phyloP scores from a whole-genome alignment of 2,329 filamentous ascomycete species.

The Hawksworthiomyces lignivorus region DNA sequence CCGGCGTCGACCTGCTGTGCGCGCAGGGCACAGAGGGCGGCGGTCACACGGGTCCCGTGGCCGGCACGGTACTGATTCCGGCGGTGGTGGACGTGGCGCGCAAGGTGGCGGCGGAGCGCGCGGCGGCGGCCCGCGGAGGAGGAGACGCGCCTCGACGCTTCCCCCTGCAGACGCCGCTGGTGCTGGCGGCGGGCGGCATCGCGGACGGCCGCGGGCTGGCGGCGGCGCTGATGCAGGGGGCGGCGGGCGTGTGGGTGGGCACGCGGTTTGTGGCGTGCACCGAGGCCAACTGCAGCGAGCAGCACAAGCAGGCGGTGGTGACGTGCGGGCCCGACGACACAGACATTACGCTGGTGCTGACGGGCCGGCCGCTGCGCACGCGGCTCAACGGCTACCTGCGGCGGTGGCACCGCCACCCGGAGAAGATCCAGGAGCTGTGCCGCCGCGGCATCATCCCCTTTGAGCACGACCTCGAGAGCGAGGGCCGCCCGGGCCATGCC shows the following conservation, averaged over 20 bases:
- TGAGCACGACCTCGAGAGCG: slow-evolving; percentile 70
- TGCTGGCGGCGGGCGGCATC: slow-evolving; percentile 85
- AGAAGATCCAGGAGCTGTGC: slow-evolving; percentile 68
- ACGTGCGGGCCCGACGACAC: slow-evolving; percentile 74
- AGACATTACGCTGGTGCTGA: slow-evolving; percentile 71
- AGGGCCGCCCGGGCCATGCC: slow-evolving; percentile 1
- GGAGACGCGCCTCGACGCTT: neutral
- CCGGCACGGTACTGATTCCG: slow-evolving; percentile 79
- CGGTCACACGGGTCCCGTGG: slow-evolving; percentile 83
- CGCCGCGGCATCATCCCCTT: slow-evolving; percentile 72
- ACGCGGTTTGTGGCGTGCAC: slow-evolving; percentile 80
- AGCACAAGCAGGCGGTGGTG: slow-evolving; percentile 81
- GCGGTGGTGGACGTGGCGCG: slow-evolving; percentile 76
- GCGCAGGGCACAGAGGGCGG: slow-evolving; percentile 91
- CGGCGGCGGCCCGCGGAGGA: slow-evolving; percentile 35
- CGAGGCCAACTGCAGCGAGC: slow-evolving; percentile 72
- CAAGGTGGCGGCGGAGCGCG: slow-evolving; percentile 44
- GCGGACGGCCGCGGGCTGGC: slow-evolving; percentile 76
- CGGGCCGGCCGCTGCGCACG: slow-evolving; percentile 72
- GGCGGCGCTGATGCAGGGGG: slow-evolving; percentile 77
- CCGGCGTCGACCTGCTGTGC: slow-evolving; percentile 85
- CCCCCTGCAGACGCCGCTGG: slow-evolving; percentile 46
- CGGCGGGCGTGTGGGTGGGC: slow-evolving; percentile 86
- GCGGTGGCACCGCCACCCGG: slow-evolving; percentile 69
- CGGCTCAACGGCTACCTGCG: slow-evolving; percentile 77